Evolutionary conservation across 2,329 filamentous ascomycete genomes (phyloP).

Genomic region (Ceratocystis huliohia): DNA sequence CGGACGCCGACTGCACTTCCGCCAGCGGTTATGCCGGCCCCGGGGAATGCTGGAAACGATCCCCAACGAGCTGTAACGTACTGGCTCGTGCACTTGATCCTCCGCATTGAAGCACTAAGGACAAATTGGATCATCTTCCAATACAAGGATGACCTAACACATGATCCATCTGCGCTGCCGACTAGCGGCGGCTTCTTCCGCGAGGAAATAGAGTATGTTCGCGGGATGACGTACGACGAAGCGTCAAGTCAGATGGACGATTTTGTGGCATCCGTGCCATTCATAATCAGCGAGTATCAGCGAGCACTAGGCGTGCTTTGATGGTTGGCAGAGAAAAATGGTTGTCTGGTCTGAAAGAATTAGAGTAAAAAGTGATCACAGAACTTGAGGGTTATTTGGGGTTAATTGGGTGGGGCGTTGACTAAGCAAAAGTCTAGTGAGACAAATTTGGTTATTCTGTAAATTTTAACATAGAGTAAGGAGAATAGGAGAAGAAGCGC

Average conservation of each 20-base stretch:
- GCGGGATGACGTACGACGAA: background rate
- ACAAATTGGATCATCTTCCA: background rate
- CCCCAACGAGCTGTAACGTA: background rate
- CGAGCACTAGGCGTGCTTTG: background rate
- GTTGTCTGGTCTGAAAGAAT: background rate
- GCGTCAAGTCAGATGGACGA: background rate
- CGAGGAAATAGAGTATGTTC: background rate
- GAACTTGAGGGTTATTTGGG: background rate
- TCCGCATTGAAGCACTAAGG: background rate
- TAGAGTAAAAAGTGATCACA: background rate
- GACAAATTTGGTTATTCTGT: background rate
- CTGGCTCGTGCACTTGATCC: constrained; percentile 3
- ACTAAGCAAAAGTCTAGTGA: background rate
- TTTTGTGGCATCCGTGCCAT: background rate
- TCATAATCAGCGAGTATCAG: background rate
- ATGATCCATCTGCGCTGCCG: background rate
- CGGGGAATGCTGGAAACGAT: background rate
- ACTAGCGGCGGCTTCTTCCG: background rate
- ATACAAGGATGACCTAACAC: background rate
- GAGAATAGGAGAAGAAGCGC: background rate
- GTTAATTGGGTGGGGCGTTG: background rate
- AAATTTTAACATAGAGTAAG: background rate
- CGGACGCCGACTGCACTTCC: no score
- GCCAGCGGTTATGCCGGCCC: no score
- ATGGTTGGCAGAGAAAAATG: background rate